A percentile compares a stretch with the other conserved stretches of the same genome.
Conservation (phyloP, 345 rosid species). For the Odontarrhena argentea region DNA sequence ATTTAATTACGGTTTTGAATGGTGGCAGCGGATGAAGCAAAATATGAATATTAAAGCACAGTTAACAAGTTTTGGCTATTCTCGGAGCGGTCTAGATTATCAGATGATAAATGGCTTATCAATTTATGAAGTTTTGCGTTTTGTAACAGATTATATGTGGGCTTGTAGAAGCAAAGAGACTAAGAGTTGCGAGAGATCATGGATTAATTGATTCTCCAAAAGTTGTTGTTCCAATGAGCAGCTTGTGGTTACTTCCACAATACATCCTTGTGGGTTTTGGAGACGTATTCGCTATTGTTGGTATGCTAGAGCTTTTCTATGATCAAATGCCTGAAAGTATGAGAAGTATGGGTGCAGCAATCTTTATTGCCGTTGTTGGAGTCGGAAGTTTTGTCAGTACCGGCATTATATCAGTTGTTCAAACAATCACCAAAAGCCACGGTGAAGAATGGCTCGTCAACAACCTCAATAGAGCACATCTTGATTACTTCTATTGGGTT, state of each 20-base stretch:
- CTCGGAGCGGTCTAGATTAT: no score
- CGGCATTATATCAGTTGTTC: slow-evolving; percentile 57
- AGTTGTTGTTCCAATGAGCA: slow-evolving; percentile 61
- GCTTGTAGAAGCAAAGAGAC: slow-evolving; percentile 64
- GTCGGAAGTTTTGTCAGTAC: slow-evolving; percentile 76
- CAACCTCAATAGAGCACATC: slow-evolving; percentile 65
- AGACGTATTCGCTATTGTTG: slow-evolving; percentile 74
- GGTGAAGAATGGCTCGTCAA: slow-evolving; percentile 68
- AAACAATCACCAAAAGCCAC: slow-evolving; percentile 44
- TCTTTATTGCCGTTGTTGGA: slow-evolving; percentile 61
- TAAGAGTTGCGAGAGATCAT: slow-evolving; percentile 53
- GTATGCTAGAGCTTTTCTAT: slow-evolving; percentile 85
- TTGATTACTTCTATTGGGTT: slow-evolving; percentile 71
- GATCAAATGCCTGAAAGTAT: slow-evolving; percentile 79
- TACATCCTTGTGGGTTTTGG: slow-evolving; percentile 60
- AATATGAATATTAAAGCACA: background rate
- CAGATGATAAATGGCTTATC: background rate
- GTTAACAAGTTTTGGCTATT: background rate
- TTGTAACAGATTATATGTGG: slow-evolving; percentile 50
- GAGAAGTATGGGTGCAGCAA: slow-evolving; percentile 93
- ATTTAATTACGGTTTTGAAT: background rate
- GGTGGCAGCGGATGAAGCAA: background rate
- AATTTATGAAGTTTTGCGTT: slow-evolving; percentile 5
- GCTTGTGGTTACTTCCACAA: slow-evolving; percentile 91
- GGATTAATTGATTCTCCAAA: slow-evolving; percentile 59